Conservation (phyloP, 768 basidiomycete genomes). For the Serendipita sp. region DNA sequence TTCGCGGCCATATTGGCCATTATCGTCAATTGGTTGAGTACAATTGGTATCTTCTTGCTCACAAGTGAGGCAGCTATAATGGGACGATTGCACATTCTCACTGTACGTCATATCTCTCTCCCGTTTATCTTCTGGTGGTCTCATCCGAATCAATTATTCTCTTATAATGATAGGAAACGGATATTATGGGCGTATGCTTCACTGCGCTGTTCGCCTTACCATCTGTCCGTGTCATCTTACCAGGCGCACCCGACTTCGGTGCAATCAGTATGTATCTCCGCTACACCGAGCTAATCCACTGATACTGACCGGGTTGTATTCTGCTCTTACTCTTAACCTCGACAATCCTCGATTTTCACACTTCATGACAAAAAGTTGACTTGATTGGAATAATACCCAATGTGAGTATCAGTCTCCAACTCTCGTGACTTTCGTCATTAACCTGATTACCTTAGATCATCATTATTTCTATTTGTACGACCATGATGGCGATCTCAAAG, state of each 20-base stretch:
- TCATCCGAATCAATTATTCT: not conserved
- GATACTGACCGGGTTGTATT: not conserved
- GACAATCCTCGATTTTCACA: not conserved
- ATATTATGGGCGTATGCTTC: not conserved
- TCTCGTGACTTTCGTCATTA: not conserved
- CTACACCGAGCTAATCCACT: not conserved
- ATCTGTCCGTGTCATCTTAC: not conserved
- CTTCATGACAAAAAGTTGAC: not conserved
- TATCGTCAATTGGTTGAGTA: not conserved
- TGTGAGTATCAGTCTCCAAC: not conserved
- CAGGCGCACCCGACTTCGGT: not conserved
- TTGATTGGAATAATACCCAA: constrained; percentile 1
- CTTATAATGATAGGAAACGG: not conserved
- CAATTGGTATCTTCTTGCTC: not conserved
- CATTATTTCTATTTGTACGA: not conserved
- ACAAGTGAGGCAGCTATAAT: not conserved
- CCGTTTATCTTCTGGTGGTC: not conserved
- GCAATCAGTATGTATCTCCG: not conserved
- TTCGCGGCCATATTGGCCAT: not conserved
- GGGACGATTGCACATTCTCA: not conserved
- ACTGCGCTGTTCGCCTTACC: not conserved
- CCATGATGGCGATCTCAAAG: not conserved
- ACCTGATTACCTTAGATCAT: not conserved
- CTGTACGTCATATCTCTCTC: not conserved
- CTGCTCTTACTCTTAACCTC: not conserved